Conservation (phyloP, 768 basidiomycete species). For the Boletus tylopilopsis region DNA sequence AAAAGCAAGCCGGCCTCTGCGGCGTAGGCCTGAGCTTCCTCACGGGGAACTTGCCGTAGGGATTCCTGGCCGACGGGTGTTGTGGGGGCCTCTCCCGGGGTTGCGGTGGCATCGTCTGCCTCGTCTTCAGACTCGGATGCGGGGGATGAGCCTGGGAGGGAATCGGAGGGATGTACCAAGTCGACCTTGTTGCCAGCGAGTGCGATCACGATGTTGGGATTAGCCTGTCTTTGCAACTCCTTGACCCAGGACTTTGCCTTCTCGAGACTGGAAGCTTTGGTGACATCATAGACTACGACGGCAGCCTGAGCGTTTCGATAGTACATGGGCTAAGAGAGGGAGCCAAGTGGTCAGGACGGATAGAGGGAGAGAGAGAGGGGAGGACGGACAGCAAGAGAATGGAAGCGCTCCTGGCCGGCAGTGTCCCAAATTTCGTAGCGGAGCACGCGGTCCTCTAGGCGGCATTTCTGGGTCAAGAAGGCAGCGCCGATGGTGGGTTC, state of each 20-base stretch:
- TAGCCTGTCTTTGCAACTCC: conserved; percentile 97
- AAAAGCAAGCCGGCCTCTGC: conserved; percentile 92
- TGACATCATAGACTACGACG: conserved; percentile 97
- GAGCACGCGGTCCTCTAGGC: conserved; percentile 88
- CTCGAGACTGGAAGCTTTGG: conserved; percentile 91
- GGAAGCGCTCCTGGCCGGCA: conserved; percentile 94
- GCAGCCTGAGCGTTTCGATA: conserved; percentile 98
- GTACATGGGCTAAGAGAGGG: conserved; percentile 82
- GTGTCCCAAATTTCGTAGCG: conserved; percentile 99
- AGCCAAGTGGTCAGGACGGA: conserved; percentile 7
- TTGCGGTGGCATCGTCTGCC: conserved; percentile 88
- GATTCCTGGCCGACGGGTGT: conserved; percentile 58
- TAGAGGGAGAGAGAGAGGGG: background rate
- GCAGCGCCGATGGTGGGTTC: conserved; percentile 98
- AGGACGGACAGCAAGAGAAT: conserved; percentile 82
- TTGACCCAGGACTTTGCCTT: conserved; percentile 99
- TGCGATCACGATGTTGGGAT: conserved; percentile 98
- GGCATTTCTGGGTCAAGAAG: conserved; percentile 93
- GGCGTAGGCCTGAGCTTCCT: conserved; percentile 96
- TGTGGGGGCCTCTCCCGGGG: conserved; percentile 67
- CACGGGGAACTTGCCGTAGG: conserved; percentile 84
- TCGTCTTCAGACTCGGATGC: conserved; percentile 80
- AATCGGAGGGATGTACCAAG: conserved; percentile 67
- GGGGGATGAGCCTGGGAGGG: conserved; percentile 45
- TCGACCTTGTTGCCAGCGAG: conserved; percentile 98